Evolutionary conservation across 148 eudicot species (phyloP).

Genomic region (Chenopodium berlandieri): DNA sequence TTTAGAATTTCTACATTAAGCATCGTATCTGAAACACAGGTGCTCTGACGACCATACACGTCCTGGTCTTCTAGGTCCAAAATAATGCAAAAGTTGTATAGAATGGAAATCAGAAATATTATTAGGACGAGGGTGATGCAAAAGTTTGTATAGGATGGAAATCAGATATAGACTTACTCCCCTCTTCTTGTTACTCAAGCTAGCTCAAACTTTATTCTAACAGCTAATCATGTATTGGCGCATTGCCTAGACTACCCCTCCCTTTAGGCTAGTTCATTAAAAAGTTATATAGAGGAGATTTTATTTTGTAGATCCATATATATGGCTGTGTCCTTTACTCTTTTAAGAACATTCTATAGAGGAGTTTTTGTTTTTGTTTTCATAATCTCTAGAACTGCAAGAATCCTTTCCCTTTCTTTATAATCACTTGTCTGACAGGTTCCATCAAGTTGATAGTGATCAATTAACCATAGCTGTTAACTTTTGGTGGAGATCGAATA

Average conservation of each 20-base stretch:
- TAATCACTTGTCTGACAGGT: constrained; percentile 48
- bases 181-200: no score
- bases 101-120: background rate
- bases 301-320: background rate
- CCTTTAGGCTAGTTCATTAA: no score
- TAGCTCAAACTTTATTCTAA: no score
- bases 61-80: background rate
- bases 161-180: no score
- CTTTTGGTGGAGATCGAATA: constrained; percentile 87
- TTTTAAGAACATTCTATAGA: background rate
- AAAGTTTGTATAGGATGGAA: background rate
- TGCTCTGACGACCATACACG: background rate
- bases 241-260: no score
- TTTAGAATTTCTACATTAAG: background rate
- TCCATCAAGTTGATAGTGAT: constrained; percentile 94
- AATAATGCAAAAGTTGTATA: background rate
- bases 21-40: background rate
- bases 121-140: background rate
- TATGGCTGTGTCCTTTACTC: background rate
- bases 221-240: no score
- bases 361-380: background rate
- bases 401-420: background rate
- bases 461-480: constrained; percentile 83
- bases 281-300: background rate
- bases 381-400: background rate